Conservation (phyloP, 75 land plant species). For the Larix kaempferi region DNA sequence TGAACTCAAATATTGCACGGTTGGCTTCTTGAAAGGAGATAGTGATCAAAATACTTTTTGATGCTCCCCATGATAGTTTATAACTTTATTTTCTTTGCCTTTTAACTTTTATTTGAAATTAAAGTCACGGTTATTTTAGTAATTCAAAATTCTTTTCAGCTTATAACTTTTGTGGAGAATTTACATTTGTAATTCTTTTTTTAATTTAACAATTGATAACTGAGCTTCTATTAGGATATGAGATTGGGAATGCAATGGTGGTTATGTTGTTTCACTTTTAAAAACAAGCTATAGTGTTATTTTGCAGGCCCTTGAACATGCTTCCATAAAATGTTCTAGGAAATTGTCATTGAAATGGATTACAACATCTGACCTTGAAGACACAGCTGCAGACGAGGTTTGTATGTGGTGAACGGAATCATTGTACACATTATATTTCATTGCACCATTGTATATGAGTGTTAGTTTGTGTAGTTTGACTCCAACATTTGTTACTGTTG, state of each 20-base stretch:
- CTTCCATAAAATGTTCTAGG: constrained; percentile 35
- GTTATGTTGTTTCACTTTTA: too few species aligned
- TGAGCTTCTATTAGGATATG: not conserved
- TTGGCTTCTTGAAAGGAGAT: not conserved
- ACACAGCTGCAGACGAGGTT: constrained; percentile 57
- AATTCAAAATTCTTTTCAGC: not conserved
- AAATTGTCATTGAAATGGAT: constrained; percentile 87
- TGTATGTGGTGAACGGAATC: not conserved
- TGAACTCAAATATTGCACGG: not conserved
- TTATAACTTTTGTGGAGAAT: not conserved
- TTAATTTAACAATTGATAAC: not conserved
- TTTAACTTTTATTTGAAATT: not conserved
- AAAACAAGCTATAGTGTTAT: too few species aligned
- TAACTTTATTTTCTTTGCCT: not conserved
- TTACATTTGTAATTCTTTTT: not conserved
- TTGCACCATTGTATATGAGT: not conserved
- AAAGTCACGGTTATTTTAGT: not conserved
- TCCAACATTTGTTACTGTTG: not conserved
- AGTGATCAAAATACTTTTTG: not conserved
- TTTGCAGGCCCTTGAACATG: constrained; percentile 81
- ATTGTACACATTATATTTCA: not conserved
- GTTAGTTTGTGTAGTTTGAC: not conserved
- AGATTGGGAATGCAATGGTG: not conserved
- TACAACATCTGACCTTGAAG: constrained; percentile 86
- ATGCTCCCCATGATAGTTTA: not conserved